These are phyloP conservation scores for Pythium brachiatum DNA, from an alignment of 352 stramenopile genomes.

Conservation along the genomic window DNA sequence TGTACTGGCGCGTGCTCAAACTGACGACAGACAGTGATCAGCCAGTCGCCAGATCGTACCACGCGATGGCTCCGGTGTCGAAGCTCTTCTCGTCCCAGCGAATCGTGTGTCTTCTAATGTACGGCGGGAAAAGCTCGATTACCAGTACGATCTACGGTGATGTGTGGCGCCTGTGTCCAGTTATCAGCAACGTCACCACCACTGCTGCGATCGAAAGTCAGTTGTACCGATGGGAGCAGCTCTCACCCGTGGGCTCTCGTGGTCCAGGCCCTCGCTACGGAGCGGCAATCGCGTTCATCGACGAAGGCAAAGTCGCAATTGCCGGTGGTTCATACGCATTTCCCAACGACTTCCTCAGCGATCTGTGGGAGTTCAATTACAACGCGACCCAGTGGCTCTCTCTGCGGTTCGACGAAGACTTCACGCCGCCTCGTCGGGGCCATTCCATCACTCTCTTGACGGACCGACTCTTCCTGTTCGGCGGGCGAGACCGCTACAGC, in stretches of 20 bases:
- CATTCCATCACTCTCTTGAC: slow-evolving; percentile 52
- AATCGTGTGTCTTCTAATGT: slow-evolving; percentile 49
- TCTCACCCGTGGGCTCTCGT: slow-evolving; percentile 39
- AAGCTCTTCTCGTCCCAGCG: slow-evolving; percentile 30
- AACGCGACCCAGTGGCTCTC: slow-evolving; percentile 66
- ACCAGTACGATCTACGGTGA: slow-evolving; percentile 59
- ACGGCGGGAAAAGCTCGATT: slow-evolving; percentile 47
- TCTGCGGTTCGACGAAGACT: slow-evolving; percentile 48
- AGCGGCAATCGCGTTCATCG: slow-evolving; percentile 46
- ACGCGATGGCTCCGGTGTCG: slow-evolving; percentile 40
- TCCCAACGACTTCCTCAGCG: slow-evolving; percentile 67
- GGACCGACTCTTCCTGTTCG: slow-evolving; percentile 52
- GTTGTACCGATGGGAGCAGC: slow-evolving; percentile 51
- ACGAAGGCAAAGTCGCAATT: slow-evolving; percentile 58
- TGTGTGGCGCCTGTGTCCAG: slow-evolving; percentile 66
- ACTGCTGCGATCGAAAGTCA: slow-evolving; percentile 34
- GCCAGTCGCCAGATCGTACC: slow-evolving; percentile 43
- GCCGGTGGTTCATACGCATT: slow-evolving; percentile 71
- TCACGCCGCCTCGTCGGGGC: slow-evolving; percentile 44
- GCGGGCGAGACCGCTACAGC: slow-evolving; percentile 56
- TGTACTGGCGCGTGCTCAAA: slow-evolving; percentile 41
- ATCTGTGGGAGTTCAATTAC: slow-evolving; percentile 71
- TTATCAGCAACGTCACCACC: neutral
- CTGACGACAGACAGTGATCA: slow-evolving; percentile 10
- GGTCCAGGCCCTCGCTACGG: slow-evolving; percentile 58